Percentiles rank a stretch among this genome's conserved stretches.
Conservation (phyloP, 2,329 filamentous ascomycete genomes). For the Claviceps sp. region DNA sequence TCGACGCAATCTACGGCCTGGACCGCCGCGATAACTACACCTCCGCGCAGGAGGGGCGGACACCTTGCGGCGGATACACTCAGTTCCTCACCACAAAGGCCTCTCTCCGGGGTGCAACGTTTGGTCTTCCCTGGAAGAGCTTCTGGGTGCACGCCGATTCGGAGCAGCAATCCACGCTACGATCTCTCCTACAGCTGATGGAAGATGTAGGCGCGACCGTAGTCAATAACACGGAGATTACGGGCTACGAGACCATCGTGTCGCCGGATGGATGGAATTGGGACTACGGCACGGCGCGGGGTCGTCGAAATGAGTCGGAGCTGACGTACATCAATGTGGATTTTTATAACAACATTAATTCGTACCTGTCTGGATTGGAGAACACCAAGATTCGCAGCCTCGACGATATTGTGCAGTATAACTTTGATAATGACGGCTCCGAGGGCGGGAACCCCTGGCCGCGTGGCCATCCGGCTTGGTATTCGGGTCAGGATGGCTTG, state of each 20-base stretch:
- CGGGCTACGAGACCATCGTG: slow-evolving; percentile 46
- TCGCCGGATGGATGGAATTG: slow-evolving; percentile 60
- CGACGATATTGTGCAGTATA: slow-evolving; percentile 53
- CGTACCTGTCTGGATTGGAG: slow-evolving; percentile 47
- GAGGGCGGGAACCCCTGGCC: slow-evolving; percentile 52
- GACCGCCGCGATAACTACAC: slow-evolving; percentile 56
- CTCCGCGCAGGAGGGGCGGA: slow-evolving; percentile 37
- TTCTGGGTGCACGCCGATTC: slow-evolving; percentile 52
- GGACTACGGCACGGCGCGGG: slow-evolving; percentile 49
- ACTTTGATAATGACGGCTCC: slow-evolving; percentile 46
- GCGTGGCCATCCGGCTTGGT: slow-evolving; percentile 44
- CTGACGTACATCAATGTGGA: slow-evolving; percentile 61
- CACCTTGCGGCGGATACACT: slow-evolving; percentile 40
- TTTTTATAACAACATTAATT: slow-evolving; percentile 48
- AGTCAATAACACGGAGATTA: slow-evolving; percentile 57
- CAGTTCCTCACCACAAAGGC: slow-evolving; percentile 40
- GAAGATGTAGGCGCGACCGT: slow-evolving; percentile 49
- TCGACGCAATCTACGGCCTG: slow-evolving; percentile 55
- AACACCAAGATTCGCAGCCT: slow-evolving; percentile 47
- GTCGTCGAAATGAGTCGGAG: slow-evolving; percentile 58
- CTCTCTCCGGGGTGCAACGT: slow-evolving; percentile 45
- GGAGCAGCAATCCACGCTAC: slow-evolving; percentile 40
- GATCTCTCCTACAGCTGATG: slow-evolving; percentile 35
- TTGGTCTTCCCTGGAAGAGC: slow-evolving; percentile 58
- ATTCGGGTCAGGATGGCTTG: slow-evolving; percentile 59